These are phyloP conservation scores for Fraxinus dipetala DNA, from an alignment of 305 asterid genomes.

Conservation along the genomic window DNA sequence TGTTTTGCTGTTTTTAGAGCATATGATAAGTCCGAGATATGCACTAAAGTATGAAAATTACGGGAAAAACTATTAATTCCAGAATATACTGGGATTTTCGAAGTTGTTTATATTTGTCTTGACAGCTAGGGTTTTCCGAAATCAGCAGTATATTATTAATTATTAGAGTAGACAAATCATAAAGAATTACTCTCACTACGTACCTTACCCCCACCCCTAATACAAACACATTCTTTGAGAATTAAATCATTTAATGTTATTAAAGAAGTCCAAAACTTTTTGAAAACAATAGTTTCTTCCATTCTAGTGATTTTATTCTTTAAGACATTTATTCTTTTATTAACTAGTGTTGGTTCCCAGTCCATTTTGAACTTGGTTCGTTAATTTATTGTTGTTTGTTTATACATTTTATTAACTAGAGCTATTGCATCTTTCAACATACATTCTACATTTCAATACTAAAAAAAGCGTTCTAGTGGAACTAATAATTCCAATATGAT, in stretches of 20 bases:
- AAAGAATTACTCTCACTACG: background rate
- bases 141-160: background rate
- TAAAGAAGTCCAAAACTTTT: background rate
- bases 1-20: constrained; percentile 40
- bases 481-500: background rate
- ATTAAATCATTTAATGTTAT: too few relatives aligned
- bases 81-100: constrained; percentile 30
- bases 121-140: constrained; percentile 38
- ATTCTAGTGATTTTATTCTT: background rate
- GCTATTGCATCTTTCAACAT: background rate
- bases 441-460: background rate
- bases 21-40: constrained; percentile 46
- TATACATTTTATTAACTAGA: too few relatives aligned
- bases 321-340: background rate
- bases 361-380: background rate
- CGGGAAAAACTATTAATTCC: constrained; percentile 37
- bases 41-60: constrained; percentile 29
- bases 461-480: background rate
- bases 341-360: background rate
- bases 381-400: background rate
- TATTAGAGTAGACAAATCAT: background rate
- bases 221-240: background rate
- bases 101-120: constrained; percentile 25
- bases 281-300: background rate
- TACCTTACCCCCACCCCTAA: background rate